Conservation (phyloP, 1,284 basidiomycete species). For the Boletus calvinii region DNA sequence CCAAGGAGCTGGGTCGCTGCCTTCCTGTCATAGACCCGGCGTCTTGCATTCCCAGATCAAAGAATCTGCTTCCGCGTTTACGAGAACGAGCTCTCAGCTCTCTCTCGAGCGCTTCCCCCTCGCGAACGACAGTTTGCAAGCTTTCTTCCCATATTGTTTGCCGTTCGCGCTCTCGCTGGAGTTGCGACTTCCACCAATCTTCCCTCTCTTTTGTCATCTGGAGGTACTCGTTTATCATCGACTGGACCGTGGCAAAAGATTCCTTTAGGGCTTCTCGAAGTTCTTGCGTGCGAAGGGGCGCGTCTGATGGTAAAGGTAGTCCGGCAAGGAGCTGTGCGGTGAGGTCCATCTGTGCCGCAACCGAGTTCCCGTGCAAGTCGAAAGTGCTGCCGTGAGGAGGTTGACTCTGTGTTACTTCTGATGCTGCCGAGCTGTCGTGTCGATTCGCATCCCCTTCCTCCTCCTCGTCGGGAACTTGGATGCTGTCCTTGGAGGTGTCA, state of each 20-base stretch:
- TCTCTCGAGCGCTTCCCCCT: conserved; percentile 83
- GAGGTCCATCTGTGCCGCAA: conserved; percentile 79
- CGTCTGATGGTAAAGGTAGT: conserved; percentile 41
- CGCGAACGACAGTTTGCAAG: conserved; percentile 79
- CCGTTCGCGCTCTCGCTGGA: conserved; percentile 70
- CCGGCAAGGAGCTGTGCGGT: conserved; percentile 66
- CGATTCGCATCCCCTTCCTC: conserved; percentile 38
- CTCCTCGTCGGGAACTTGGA: conserved; percentile 32
- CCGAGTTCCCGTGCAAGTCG: conserved; percentile 74
- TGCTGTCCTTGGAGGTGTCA: conserved; percentile 26
- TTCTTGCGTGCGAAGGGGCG: conserved; percentile 42
- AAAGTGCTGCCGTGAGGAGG: conserved; percentile 72
- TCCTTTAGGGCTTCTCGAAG: conserved; percentile 61
- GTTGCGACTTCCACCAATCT: conserved; percentile 66
- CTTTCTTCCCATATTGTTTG: conserved; percentile 92
- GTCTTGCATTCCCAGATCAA: conserved; percentile 35
- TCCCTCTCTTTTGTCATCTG: conserved; percentile 82
- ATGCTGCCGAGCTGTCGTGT: conserved; percentile 44
- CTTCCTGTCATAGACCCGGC: conserved; percentile 29
- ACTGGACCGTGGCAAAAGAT: conserved; percentile 58
- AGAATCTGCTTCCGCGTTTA: conserved; percentile 53
- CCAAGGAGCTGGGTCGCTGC: conserved; percentile 25
- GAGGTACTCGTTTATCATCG: conserved; percentile 68
- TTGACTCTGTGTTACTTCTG: conserved; percentile 39
- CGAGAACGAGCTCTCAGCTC: conserved; percentile 69